Evolutionary conservation across 2,329 filamentous ascomycete species (phyloP), one percentile per base, ranked within the genome.

Genomic region (Neocatenulostroma microsporum): DNA sequence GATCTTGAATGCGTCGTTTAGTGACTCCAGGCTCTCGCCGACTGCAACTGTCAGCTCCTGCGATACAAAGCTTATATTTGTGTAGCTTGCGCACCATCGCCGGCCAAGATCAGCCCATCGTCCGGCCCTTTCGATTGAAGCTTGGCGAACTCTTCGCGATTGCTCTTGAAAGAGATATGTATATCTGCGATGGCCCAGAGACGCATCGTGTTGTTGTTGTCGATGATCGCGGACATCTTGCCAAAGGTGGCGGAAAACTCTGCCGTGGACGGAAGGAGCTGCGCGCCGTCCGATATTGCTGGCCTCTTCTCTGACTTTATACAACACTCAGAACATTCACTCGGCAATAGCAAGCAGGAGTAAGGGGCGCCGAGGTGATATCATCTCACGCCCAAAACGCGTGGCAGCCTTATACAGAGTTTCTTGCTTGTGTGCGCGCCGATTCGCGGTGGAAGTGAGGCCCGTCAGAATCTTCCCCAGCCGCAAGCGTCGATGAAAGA

Each of bases 141-240:
- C 47, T 62, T 57, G 32, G 60, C 61, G 41, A 64, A 61, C 19
- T 62, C 64, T 38, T 67, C 63, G 33, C 60, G 58, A 40, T 69
- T 69, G 36, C 50, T 53, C 41, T 67, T 66, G 60, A 62, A 68
- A 14, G 62, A 66, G 40, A 69, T 54, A 44, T 69, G 66, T 27
- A 68, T 61, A 49, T 69, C 66, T 45, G 57, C 52, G 39, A 69
- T 68, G 19, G 64, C 66, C 54, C 61, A 68, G n/a, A 69, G 56
- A 33, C 45, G 45, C 38, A 46, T 47, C n/a, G 26, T 41, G 40
- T 8, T 29, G 5, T 18, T 14, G 5, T 6, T 8, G 14, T 25
- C 32, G 23, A 8, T 12, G 18, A 20, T 6, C 4, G 12, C 4
- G 13, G 12, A 13, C 6, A 8, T 18, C 12, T 31, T 17, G 29